Evolutionary conservation across 768 basidiomycete species (phyloP).

Genomic region (Leccinum subtestaceum): DNA sequence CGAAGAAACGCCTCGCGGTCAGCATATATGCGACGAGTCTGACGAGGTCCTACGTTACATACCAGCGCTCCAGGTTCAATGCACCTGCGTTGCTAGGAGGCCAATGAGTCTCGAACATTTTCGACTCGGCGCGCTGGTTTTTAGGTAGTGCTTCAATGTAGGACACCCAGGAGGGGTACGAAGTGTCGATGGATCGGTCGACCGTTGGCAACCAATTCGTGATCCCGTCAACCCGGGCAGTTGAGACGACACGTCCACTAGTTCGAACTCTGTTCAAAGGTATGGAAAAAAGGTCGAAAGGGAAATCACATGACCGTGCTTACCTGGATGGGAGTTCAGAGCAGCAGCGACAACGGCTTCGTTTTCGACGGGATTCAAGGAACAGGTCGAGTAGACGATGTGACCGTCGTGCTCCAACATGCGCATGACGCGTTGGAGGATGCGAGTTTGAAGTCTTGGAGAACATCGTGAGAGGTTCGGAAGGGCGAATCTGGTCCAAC

Average conservation of each 20-base stretch:
- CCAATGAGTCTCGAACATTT: slow-evolving; percentile 75
- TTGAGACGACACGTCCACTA: slow-evolving; percentile 74
- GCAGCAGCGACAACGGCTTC: slow-evolving; percentile 93
- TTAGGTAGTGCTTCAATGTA: slow-evolving; percentile 52
- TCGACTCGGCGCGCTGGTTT: slow-evolving; percentile 48
- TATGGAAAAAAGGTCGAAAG: neutral
- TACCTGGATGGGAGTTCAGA: slow-evolving; percentile 67
- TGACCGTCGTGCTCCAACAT: slow-evolving; percentile 78
- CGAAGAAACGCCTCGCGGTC: neutral
- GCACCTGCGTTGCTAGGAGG: slow-evolving; percentile 63
- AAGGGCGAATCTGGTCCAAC: slow-evolving; percentile 20
- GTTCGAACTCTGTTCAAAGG: slow-evolving; percentile 55
- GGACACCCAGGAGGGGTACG: slow-evolving; percentile 58
- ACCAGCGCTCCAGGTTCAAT: slow-evolving; percentile 75
- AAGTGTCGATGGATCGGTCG: slow-evolving; percentile 47
- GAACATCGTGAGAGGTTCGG: slow-evolving; percentile 6
- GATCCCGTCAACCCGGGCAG: slow-evolving; percentile 75
- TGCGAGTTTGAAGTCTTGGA: slow-evolving; percentile 83
- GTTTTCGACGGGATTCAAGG: too few relatives aligned
- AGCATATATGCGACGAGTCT: neutral
- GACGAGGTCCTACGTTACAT: slow-evolving; percentile 14
- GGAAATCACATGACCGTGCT: neutral
- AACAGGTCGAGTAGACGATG: too few relatives aligned
- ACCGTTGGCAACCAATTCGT: slow-evolving; percentile 75
- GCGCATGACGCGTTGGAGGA: slow-evolving; percentile 89